A percentile compares a stretch with the other conserved stretches of the same genome.
These are phyloP conservation scores for Cornus florida DNA, from an alignment of 148 eudicot species.

Conservation along the genomic window DNA sequence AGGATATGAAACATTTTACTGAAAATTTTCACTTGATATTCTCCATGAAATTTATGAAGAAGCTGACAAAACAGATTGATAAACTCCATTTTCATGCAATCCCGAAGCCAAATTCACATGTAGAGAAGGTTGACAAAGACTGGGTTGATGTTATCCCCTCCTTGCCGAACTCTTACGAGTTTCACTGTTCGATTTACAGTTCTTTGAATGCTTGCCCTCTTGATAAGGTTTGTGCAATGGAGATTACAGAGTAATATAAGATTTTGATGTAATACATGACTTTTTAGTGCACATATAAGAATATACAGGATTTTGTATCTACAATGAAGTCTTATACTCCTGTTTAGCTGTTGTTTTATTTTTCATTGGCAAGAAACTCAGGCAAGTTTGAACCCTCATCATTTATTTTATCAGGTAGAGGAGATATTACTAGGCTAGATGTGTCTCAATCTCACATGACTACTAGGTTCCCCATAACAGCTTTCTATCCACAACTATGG, in stretches of 20 bases:
- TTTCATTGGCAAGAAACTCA: no score
- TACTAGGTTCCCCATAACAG: no score
- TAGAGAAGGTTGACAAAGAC: conserved; percentile 64
- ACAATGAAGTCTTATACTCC: not conserved
- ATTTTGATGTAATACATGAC: not conserved
- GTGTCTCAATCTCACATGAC: no score
- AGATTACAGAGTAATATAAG: conserved; percentile 41
- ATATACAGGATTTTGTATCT: not conserved
- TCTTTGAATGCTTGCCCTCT: conserved; percentile 41
- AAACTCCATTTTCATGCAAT: conserved; percentile 43
- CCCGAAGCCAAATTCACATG: conserved; percentile 41
- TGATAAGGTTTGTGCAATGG: conserved; percentile 53
- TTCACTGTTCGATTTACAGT: conserved; percentile 59
- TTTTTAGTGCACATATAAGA: not conserved
- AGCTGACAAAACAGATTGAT: conserved; percentile 44
- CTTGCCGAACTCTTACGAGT: conserved; percentile 68
- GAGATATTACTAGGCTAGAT: no score
- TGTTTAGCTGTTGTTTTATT: no score
- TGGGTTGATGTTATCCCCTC: conserved; percentile 73
- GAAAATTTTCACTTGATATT: conserved; percentile 57
- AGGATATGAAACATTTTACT: conserved; percentile 29
- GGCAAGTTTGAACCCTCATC: no score
- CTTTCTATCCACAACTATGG: no score
- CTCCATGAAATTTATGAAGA: conserved; percentile 46
- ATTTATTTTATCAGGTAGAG: no score